phyloP scores from a whole-genome alignment of 2,329 filamentous ascomycete species.

The Pleochaeta shiraiana region DNA sequence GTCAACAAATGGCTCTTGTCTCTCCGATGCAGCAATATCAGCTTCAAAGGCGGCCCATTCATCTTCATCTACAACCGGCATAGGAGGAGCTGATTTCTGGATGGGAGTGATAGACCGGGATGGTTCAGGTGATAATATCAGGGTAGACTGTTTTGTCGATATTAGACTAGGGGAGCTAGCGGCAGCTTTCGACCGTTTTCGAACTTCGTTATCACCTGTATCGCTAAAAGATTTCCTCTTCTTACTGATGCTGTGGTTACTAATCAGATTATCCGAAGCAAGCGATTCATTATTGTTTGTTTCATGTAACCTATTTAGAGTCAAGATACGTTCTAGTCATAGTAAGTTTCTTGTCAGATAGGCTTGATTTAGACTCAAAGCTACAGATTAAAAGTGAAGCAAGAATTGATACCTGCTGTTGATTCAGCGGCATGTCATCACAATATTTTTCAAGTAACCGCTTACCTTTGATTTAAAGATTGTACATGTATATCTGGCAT shows the following conservation, averaged over 20 bases:
- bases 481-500: no score
- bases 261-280: no score
- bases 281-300: no score
- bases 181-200: not conserved
- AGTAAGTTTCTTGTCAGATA: no score
- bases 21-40: conserved; percentile 37
- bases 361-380: no score
- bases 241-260: not conserved
- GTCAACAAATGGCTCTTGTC: conserved; percentile 19
- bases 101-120: not conserved
- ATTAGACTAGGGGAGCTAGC: not conserved
- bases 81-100: conserved; percentile 5
- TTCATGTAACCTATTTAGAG: no score
- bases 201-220: not conserved
- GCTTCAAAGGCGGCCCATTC: conserved; percentile 80
- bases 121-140: not conserved
- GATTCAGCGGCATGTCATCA: no score
- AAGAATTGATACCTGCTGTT: no score
- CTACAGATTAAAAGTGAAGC: no score
- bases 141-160: not conserved
- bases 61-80: conserved; percentile 39
- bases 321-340: no score
- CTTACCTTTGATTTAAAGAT: no score
- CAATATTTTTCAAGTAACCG: no score
- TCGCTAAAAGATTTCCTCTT: not conserved